Conservation (phyloP, 148 eudicot genomes). For the Rhododendron kiyosumense region DNA sequence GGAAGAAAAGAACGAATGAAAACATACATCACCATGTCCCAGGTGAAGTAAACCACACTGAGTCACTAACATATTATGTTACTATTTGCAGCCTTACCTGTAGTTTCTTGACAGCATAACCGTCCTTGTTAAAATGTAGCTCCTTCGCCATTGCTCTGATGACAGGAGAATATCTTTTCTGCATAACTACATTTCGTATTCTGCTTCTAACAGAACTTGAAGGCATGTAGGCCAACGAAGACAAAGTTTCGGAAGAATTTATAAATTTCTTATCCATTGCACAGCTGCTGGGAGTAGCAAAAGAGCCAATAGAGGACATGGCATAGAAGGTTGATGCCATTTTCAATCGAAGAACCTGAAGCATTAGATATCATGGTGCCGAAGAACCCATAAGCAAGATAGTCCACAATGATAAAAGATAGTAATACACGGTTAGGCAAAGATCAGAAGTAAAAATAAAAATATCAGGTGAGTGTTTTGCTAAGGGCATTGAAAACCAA, state of each 20-base stretch:
- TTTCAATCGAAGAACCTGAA: conserved; percentile 14
- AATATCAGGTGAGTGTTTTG: not conserved
- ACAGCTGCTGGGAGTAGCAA: conserved; percentile 32
- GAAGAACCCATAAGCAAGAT: not conserved
- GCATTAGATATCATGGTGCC: not conserved
- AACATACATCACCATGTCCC: not conserved
- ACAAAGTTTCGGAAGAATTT: conserved; percentile 16
- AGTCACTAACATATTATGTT: not conserved
- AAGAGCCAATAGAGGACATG: conserved; percentile 45
- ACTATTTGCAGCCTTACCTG: conserved; percentile 24
- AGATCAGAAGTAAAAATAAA: not conserved
- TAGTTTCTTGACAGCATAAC: conserved; percentile 47
- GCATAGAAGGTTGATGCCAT: conserved; percentile 48
- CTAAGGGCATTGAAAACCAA: not conserved
- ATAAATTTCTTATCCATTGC: conserved; percentile 32
- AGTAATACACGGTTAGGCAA: not conserved
- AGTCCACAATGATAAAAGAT: not conserved
- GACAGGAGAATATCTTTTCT: conserved; percentile 24
- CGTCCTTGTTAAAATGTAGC: conserved; percentile 48
- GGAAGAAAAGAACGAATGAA: not conserved
- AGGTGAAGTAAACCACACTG: not conserved
- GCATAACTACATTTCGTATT: conserved; percentile 14
- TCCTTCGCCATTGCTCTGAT: conserved; percentile 35
- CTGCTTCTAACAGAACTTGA: conserved; percentile 21
- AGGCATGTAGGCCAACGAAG: conserved; percentile 37